Conservation (phyloP, 164 flowering plant species). For the Cinnamomum micranthum region DNA sequence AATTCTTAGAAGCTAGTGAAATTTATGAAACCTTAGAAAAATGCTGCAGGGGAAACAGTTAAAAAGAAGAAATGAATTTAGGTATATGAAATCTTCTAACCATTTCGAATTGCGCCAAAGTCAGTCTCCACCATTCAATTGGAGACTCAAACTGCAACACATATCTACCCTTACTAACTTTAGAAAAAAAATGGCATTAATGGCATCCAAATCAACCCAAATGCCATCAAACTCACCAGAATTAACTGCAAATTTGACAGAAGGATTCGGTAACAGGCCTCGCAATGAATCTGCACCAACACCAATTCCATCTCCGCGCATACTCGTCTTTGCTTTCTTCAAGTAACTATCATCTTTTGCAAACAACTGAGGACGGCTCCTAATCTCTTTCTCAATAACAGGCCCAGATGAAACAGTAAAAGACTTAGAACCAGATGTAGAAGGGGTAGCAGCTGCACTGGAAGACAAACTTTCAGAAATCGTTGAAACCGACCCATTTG, state of each 20-base stretch:
- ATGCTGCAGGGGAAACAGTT: too few relatives aligned
- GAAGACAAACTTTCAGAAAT: conserved; percentile 9
- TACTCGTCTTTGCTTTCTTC: conserved; percentile 36
- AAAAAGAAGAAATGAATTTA: too few relatives aligned
- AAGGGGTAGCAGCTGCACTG: conserved; percentile 3
- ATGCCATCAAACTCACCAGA: conserved; percentile 30
- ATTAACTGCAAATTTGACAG: conserved; percentile 27
- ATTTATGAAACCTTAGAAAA: neutral
- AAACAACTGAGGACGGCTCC: conserved; percentile 28
- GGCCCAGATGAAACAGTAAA: conserved; percentile 10
- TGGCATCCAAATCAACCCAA: neutral
- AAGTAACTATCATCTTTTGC: conserved; percentile 65
- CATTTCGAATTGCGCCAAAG: neutral
- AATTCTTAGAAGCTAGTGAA: neutral
- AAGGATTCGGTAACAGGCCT: conserved; percentile 23
- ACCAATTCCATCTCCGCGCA: conserved; percentile 40
- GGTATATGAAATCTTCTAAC: neutral
- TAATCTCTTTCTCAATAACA: conserved; percentile 11
- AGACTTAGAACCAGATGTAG: conserved; percentile 10
- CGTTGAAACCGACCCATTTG: conserved; percentile 13
- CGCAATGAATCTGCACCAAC: conserved; percentile 9
- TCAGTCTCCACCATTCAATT: neutral
- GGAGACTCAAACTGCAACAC: neutral
- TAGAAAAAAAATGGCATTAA: neutral
- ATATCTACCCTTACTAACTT: neutral